Conservation (phyloP, 768 basidiomycete genomes). For the Boletellus emodensis region DNA sequence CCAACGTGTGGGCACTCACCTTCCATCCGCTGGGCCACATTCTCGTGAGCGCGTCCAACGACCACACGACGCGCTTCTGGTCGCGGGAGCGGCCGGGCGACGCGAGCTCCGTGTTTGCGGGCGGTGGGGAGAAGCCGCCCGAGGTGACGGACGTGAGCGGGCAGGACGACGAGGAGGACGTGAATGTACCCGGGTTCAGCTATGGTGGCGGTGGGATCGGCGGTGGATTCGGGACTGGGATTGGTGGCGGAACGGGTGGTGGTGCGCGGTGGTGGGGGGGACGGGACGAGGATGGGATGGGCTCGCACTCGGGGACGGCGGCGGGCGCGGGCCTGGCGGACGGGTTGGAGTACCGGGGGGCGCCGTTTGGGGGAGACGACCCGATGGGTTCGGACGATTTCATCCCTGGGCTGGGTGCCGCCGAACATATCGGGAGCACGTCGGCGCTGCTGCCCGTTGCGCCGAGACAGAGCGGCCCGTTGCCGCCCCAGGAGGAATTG, state of each 20-base stretch:
- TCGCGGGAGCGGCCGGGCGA: conserved; percentile 88
- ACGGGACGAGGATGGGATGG: conserved; percentile 39
- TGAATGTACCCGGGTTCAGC: conserved; percentile 72
- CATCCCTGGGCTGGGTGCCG: conserved; percentile 61
- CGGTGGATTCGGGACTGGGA: conserved; percentile 14
- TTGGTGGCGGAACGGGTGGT: conserved; percentile 25
- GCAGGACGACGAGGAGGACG: conserved; percentile 72
- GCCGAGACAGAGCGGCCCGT: conserved; percentile 34
- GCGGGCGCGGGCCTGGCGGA: conserved; percentile 9
- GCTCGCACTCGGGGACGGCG: conserved; percentile 30
- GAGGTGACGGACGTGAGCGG: conserved; percentile 55
- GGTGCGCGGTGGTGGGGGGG: conserved; percentile 38
- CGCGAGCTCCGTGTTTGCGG: conserved; percentile 68
- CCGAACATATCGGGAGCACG: conserved; percentile 23
- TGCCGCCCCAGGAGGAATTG: conserved; percentile 53
- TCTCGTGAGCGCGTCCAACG: conserved; percentile 91
- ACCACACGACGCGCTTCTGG: conserved; percentile 99
- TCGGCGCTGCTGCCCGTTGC: conserved; percentile 20
- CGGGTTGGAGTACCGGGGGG: conserved; percentile 24
- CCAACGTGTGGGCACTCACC: conserved; percentile 92
- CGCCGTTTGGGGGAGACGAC: conserved; percentile 23
- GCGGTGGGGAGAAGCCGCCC: conserved; percentile 82
- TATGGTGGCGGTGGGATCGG: conserved; percentile 24
- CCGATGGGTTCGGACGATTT: conserved; percentile 47
- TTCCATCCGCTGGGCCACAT: conserved; percentile 96